phyloP scores from a whole-genome alignment of 495 filamentous ascomycete genomes.

The Tricharina praecox region DNA sequence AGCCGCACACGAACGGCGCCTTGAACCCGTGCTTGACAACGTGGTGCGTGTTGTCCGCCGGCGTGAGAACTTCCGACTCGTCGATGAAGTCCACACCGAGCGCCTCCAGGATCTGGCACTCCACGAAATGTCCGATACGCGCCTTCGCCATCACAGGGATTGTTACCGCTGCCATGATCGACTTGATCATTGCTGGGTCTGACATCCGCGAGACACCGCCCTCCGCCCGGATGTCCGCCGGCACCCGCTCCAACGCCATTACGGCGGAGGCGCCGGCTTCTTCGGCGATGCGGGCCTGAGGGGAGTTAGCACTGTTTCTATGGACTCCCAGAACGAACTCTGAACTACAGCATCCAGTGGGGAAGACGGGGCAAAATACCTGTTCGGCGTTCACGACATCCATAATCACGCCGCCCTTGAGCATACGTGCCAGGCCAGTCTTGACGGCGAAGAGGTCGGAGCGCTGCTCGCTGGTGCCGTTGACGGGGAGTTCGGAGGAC shows the following conservation, averaged over 20 bases:
- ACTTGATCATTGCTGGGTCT: slow-evolving; percentile 85
- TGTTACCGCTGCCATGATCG: slow-evolving; percentile 92
- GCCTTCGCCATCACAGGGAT: slow-evolving; percentile 99
- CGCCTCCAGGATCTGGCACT: slow-evolving; percentile 93
- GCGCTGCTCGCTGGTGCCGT: slow-evolving; percentile 26
- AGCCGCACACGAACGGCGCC: slow-evolving; percentile 91
- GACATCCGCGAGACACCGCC: slow-evolving; percentile 96
- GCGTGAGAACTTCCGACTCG: slow-evolving; percentile 91
- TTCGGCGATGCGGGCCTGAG: slow-evolving; percentile 79
- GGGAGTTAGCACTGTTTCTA: slow-evolving; percentile 19
- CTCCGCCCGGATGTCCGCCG: slow-evolving; percentile 82
- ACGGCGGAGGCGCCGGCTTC: slow-evolving; percentile 90
- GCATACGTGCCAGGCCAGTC: slow-evolving; percentile 85
- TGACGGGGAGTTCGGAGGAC: slow-evolving; percentile 19
- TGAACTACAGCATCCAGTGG: too few relatives aligned
- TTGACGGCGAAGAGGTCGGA: slow-evolving; percentile 33
- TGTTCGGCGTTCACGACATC: slow-evolving; percentile 90
- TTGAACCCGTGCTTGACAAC: slow-evolving; percentile 74
- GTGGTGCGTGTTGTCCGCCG: slow-evolving; percentile 78
- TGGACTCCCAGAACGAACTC: too few relatives aligned
- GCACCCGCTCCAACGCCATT: slow-evolving; percentile 96
- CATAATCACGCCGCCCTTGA: slow-evolving; percentile 99
- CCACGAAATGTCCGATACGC: slow-evolving; percentile 91
- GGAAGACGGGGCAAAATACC: slow-evolving; percentile 30
- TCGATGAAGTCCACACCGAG: slow-evolving; percentile 96